Percentiles rank a stretch among this genome's conserved stretches.
Conservation (phyloP, 2,329 filamentous ascomycete species). For the Chaetoscypha palmicola region DNA sequence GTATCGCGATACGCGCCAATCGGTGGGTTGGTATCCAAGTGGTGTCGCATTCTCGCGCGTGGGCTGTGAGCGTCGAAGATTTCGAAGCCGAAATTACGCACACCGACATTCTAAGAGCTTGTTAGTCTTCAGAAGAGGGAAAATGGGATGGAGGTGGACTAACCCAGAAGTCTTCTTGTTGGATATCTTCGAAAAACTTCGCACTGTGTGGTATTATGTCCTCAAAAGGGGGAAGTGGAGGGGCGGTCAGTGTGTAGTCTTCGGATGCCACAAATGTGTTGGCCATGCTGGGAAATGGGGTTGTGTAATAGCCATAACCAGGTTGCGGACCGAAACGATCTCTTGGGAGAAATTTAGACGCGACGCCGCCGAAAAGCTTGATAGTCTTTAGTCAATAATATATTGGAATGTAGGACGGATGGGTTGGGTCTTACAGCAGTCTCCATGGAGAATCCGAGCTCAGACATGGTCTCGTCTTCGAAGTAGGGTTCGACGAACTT, state of each 20-base stretch:
- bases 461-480: conserved; percentile 13
- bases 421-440: conserved; percentile 9
- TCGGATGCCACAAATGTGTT: no score
- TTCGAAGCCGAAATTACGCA: neutral
- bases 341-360: neutral
- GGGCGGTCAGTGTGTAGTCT: no score
- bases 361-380: conserved; percentile 5
- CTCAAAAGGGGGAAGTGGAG: no score
- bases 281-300: no score
- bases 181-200: conserved; percentile 17
- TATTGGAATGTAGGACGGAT: neutral
- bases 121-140: neutral
- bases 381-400: neutral
- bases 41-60: neutral
- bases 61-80: neutral
- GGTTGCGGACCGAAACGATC: no score
- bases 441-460: conserved; percentile 19
- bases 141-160: neutral
- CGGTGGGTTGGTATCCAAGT: neutral
- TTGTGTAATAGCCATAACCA: no score
- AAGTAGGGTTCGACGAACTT: no score
- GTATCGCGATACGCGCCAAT: no score
- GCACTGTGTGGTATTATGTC: conserved; percentile 14
- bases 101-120: neutral
- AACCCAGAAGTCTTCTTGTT: conserved; percentile 21